phyloP scores from a whole-genome alignment of 352 stramenopile genomes.

The Phytophthora idaei region DNA sequence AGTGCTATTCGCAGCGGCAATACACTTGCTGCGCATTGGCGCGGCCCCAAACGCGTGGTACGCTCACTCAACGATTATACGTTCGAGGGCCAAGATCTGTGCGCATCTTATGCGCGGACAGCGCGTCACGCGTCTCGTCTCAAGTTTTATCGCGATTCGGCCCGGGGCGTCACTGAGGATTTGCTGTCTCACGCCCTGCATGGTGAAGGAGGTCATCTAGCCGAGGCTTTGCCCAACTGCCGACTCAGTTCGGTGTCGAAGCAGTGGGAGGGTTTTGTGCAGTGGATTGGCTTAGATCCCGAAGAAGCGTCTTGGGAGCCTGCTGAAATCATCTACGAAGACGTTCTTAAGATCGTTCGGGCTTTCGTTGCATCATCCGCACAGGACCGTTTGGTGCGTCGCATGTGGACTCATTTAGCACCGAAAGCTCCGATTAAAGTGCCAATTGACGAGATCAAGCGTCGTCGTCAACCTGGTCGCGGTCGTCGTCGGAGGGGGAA shows the following conservation, averaged over 20 bases:
- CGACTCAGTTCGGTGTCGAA: not conserved
- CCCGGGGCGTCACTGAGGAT: not conserved
- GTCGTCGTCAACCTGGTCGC: no score
- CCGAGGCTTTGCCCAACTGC: not conserved
- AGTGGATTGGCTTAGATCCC: slow-evolving; percentile 6
- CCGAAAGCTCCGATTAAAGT: no score
- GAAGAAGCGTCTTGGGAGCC: slow-evolving; percentile 8
- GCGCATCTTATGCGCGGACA: not conserved
- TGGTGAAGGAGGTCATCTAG: not conserved
- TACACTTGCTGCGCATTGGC: not conserved
- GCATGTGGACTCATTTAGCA: no score
- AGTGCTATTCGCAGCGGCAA: not conserved
- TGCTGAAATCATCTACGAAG: not conserved
- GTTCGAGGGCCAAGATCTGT: not conserved
- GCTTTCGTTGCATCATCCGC: not conserved
- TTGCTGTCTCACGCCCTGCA: not conserved
- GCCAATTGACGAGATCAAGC: no score
- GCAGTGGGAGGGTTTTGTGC: slow-evolving; percentile 1
- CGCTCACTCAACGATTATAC: not conserved
- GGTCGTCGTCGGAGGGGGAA: no score
- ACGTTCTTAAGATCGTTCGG: slow-evolving; percentile 34
- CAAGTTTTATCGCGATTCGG: not conserved
- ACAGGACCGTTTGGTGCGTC: not conserved
- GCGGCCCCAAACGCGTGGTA: not conserved
- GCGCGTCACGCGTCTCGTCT: not conserved